These are phyloP conservation scores for Avena atlantica DNA, from an alignment of 176 grass and related monocot species.

Conservation along the genomic window DNA sequence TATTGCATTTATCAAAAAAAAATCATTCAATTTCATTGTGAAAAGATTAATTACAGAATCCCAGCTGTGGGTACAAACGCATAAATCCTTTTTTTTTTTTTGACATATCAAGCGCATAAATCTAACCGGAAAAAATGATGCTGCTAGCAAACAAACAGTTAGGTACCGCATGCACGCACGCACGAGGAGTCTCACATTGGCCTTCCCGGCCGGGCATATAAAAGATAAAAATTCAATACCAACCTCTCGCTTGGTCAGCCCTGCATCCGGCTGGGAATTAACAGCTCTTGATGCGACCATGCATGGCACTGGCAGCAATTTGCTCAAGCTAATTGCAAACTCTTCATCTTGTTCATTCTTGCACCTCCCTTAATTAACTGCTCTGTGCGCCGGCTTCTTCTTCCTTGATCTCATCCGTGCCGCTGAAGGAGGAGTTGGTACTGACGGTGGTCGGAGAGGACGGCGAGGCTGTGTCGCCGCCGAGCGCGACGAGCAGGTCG, in stretches of 20 bases:
- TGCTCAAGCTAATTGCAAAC: neutral
- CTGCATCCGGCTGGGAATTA: conserved; percentile 23
- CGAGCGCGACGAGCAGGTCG: conserved; percentile 64
- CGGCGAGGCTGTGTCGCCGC: conserved; percentile 21
- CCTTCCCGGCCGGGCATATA: neutral
- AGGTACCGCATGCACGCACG: conserved; percentile 9
- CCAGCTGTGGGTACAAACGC: no score
- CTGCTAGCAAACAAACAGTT: conserved; percentile 19
- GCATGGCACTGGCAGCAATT: neutral
- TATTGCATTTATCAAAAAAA: no score
- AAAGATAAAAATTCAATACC: conserved; percentile 17
- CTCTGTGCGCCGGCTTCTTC: neutral
- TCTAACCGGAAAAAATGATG: neutral
- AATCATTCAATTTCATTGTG: no score
- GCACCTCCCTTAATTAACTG: neutral
- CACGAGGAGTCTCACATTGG: neutral
- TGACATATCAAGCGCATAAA: neutral
- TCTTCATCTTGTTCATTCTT: neutral
- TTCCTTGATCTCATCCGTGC: conserved; percentile 29
- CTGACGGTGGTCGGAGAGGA: conserved; percentile 28
- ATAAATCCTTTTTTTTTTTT: neutral
- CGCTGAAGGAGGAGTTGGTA: conserved; percentile 12
- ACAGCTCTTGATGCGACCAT: conserved; percentile 6
- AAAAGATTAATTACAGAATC: no score
- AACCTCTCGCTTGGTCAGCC: conserved; percentile 17